Evolutionary conservation across 148 eudicot genomes (phyloP), one percentile per base, ranked within the genome.

Genomic region (Rhododendron simsii): DNA sequence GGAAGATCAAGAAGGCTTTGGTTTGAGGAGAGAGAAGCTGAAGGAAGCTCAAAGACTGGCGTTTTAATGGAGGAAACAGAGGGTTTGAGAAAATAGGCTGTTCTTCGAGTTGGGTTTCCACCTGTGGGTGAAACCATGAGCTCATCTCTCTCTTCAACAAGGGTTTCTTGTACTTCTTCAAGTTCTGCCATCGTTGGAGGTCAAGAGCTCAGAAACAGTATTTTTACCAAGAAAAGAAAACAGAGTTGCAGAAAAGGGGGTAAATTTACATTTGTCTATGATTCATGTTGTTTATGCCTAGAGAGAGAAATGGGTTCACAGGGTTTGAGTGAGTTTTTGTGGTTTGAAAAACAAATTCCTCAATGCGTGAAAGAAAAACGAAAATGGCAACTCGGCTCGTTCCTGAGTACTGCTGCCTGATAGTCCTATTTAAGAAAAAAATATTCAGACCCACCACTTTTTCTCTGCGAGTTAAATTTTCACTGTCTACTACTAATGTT

Each of bases 1-100:
- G 83, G 65, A 7, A 20, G 41, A 30, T 33, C 61, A 75, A 16
- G 0, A 35, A 75, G 78, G 37, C 69, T 79, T 11, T 23, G 84
- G 12, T 55, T 20, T 28, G 83, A 26, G 30, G 39, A 61, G 14
- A 48, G 55, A 82, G 91, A 74, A 74, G 33, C 30, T 41, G 84
- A 48, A 37, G 30, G 30, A 30, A 30, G 30, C 30, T 0, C 0
- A 30, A 30, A 73, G n/a, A 18, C 37, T 5, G 69, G 69, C 1
- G 26, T 47, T n/a, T 48, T 15, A 37, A 81, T 57, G 79, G 84
- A 81, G 76, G 83, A 44, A 51, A 55, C 71, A 65, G 81, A 51
- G 81, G 93, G 92, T 82, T 82, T 87, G 30, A 92, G 87, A 55
- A 91, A 92, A 87, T 89, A 88, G 55, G 93, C 90, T 28, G 12